Evolutionary conservation across 2,329 filamentous ascomycete species (phyloP), one percentile per base, ranked within the genome.

Genomic region (Tolypocladium amazonense): DNA sequence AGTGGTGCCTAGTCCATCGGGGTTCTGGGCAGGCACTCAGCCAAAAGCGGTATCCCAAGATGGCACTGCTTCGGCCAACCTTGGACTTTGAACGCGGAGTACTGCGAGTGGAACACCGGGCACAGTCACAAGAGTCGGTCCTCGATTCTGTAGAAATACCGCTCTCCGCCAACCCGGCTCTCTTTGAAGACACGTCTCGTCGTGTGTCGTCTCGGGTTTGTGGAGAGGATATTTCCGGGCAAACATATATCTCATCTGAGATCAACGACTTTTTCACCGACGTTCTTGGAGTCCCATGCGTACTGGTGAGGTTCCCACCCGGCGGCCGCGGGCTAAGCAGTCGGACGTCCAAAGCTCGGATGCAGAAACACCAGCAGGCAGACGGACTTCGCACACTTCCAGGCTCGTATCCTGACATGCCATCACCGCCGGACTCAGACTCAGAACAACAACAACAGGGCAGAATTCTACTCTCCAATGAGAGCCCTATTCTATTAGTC

Each of bases 1-100:
- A 97, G 76, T 99, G 94, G 93, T 97, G 93, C 73, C 77, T 99
- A 25, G 80, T 99, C 18, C 92, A 97, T 70, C 83, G 87, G 68
- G 92, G 90, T 52, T 95, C 92, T 1, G 89, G 90, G 0, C 86
- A 87, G 66, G 91, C 88, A 7, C 77, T 99, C 58, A 96, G 85
- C 69, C 93, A 97, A 73, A 99, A 97, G 75, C 81, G 87, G 64
- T 88, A 94, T 69, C 90, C 92, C 2, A 84, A 80, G 39, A 97
- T 99, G 93, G 88, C 90, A 15, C 81, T 97, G 5, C 80, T 99
- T 57, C 82, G 82, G 57, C 93, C 94, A 8, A 72, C 69, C 5
- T 77, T 97, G 47, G 89, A 97, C 66, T 83, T 96, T 60, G 76
- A 81, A 0, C 73, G 72, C 1, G 88, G 89, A 0, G 67, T 88